Conservation (phyloP, 148 eudicot species). For the Chenopodium album region DNA sequence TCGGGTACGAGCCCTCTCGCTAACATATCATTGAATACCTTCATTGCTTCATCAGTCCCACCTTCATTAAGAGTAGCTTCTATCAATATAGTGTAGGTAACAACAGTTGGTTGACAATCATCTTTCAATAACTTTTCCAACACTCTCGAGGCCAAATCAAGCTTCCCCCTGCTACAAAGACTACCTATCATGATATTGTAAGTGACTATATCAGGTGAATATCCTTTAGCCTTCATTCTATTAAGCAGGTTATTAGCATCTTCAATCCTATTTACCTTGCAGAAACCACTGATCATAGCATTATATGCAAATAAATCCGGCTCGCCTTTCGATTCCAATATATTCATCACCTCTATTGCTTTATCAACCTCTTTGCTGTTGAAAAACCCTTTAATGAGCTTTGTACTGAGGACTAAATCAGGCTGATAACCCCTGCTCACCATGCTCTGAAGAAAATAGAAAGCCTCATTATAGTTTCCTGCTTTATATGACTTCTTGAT, state of each 20-base stretch:
- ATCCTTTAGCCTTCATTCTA: constrained; percentile 53
- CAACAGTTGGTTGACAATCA: constrained; percentile 50
- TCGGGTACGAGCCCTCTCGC: constrained; percentile 61
- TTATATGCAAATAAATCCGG: constrained; percentile 67
- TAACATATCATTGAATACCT: constrained; percentile 55
- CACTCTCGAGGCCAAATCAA: constrained; percentile 49
- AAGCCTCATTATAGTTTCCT: constrained; percentile 48
- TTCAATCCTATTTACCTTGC: constrained; percentile 54
- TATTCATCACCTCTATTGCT: constrained; percentile 52
- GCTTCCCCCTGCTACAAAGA: constrained; percentile 64
- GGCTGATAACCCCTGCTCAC: constrained; percentile 57
- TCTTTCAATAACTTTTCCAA: constrained; percentile 55
- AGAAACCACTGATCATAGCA: constrained; percentile 66
- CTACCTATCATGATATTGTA: constrained; percentile 78
- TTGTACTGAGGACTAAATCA: constrained; percentile 58
- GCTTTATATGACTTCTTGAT: constrained; percentile 53
- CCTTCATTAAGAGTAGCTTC: constrained; percentile 59
- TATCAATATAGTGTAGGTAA: constrained; percentile 64
- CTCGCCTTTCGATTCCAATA: constrained; percentile 52
- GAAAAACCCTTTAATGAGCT: constrained; percentile 61
- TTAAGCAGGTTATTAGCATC: constrained; percentile 47
- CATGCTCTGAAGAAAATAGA: constrained; percentile 53
- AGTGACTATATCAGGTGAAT: constrained; percentile 61
- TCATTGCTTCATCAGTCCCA: constrained; percentile 52
- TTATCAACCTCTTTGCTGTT: constrained; percentile 36